Conservation (phyloP, 306 rosid species). For the Ammopiptanthus mongolicus region DNA sequence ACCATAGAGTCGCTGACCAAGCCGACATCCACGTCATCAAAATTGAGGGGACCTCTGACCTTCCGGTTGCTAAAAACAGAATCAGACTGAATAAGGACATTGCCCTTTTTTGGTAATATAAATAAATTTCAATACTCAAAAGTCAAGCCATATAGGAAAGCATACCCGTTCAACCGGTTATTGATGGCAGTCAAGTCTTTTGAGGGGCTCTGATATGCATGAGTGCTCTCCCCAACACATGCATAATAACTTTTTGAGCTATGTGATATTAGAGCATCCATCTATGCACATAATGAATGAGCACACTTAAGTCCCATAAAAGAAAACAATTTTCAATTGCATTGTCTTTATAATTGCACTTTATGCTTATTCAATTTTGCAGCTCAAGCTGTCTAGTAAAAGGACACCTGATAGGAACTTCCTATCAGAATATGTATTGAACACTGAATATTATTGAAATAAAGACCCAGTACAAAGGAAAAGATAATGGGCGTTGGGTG, state of each 20-base stretch:
- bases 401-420: too few species aligned
- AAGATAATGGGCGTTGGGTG: too few species aligned
- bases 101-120: background rate
- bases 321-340: background rate
- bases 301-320: background rate
- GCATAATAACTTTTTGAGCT: conserved; percentile 96
- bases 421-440: too few species aligned
- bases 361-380: too few species aligned
- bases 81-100: conserved; percentile 8
- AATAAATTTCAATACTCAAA: background rate
- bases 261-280: conserved; percentile 97
- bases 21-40: conserved; percentile 76
- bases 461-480: background rate
- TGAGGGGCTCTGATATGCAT: conserved; percentile 98
- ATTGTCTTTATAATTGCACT: background rate
- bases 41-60: conserved; percentile 75
- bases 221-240: conserved; percentile 98
- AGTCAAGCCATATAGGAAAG: background rate
- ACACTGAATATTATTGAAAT: background rate
- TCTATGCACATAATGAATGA: conserved; percentile 39
- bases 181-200: conserved; percentile 95
- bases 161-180: conserved; percentile 85
- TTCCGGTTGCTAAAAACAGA: conserved; percentile 57
- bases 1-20: conserved; percentile 93
- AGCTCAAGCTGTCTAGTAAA: too few species aligned